Percentiles rank a stretch among this genome's conserved stretches.
phyloP scores from a whole-genome alignment of 345 rosid genomes.

The Punica granatum region DNA sequence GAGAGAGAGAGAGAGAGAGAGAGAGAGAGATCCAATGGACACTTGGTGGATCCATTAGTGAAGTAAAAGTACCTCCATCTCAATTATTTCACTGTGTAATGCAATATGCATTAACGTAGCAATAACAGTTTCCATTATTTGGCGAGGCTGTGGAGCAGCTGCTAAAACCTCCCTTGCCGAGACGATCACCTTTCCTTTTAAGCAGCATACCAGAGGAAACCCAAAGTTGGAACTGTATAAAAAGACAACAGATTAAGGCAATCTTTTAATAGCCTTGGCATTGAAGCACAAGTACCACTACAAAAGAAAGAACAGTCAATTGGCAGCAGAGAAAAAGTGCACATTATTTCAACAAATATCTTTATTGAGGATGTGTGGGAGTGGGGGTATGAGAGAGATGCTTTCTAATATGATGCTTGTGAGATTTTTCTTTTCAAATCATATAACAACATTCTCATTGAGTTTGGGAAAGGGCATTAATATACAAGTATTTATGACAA shows the following conservation, averaged over 20 bases:
- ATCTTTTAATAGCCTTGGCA: not conserved
- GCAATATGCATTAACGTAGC: constrained; percentile 87
- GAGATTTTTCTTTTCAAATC: not conserved
- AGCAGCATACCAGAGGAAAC: constrained; percentile 45
- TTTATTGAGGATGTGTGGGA: not conserved
- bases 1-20: not conserved
- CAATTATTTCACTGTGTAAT: constrained; percentile 74
- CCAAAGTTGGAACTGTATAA: constrained; percentile 74
- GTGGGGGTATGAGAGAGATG: too few relatives aligned
- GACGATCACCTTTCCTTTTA: constrained; percentile 52
- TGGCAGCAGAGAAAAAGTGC: not conserved
- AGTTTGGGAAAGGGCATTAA: not conserved
- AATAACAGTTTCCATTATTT: constrained; percentile 61
- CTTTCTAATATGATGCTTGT: not conserved
- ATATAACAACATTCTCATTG: not conserved
- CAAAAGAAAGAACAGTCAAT: not conserved
- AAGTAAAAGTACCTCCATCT: constrained; percentile 51
- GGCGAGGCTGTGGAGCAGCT: constrained; percentile 68
- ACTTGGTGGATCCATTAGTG: not conserved
- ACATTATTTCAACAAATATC: not conserved
- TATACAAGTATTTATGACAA: not conserved
- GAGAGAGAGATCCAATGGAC: too few relatives aligned
- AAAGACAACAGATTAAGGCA: not conserved
- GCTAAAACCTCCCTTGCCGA: constrained; percentile 65
- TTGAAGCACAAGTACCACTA: not conserved